phyloP scores from a whole-genome alignment of 768 basidiomycete genomes.

The Lactarius quietus region DNA sequence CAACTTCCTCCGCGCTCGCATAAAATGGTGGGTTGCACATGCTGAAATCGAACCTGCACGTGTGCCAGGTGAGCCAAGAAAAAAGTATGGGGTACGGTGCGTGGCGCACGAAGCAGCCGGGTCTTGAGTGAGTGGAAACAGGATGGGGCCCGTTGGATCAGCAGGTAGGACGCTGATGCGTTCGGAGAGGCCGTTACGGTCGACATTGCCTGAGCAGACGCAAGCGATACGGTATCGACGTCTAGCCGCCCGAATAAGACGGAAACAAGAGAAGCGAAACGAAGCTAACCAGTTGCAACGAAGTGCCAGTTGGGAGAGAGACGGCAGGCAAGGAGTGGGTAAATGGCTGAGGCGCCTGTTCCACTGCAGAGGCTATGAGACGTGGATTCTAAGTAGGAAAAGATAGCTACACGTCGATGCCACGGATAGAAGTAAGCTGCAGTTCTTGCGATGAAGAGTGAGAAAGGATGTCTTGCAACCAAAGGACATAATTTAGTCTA shows the following conservation, averaged over 20 bases:
- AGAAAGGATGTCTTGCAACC: constrained; percentile 65
- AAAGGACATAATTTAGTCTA: constrained; percentile 84
- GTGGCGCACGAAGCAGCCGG: constrained; percentile 7
- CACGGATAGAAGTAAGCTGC: constrained; percentile 35
- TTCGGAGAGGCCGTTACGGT: constrained; percentile 35
- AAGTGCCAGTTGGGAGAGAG: constrained; percentile 54
- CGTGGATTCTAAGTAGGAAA: not conserved
- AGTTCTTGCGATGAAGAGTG: constrained; percentile 12
- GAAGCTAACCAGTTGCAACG: constrained; percentile 58
- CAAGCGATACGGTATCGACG: constrained; percentile 60
- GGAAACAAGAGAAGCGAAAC: not conserved
- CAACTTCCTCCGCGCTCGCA: constrained; percentile 64
- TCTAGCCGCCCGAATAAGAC: constrained; percentile 43
- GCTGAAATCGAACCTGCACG: constrained; percentile 61
- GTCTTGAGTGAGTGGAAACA: constrained; percentile 39
- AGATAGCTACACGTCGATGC: constrained; percentile 66
- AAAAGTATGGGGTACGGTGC: not conserved
- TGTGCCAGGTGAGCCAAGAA: not conserved
- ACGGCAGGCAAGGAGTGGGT: constrained; percentile 70
- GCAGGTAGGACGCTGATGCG: constrained; percentile 49
- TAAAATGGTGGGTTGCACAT: constrained; percentile 99
- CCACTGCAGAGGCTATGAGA: constrained; percentile 51
- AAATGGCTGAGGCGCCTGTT: constrained; percentile 88
- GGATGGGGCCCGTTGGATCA: constrained; percentile 38
- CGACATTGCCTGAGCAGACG: constrained; percentile 39